Percentiles rank a stretch among this genome's conserved stretches.
Conservation (phyloP, 78 protist genomes). For the Planoprotostelium fungivorum region DNA sequence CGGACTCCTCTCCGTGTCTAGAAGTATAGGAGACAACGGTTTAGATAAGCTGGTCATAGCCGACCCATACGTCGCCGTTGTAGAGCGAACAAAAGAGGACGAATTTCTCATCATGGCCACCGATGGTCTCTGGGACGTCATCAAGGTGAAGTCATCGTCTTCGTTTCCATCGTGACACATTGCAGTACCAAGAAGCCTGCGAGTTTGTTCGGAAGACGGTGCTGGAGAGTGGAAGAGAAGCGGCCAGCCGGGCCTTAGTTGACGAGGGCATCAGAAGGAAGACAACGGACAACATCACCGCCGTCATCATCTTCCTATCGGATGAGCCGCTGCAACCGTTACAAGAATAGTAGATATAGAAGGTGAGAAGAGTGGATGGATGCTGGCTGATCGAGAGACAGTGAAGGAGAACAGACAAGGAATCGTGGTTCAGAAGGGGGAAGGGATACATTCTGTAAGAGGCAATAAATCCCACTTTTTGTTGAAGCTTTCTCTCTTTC, state of each 20-base stretch:
- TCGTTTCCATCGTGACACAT: neutral
- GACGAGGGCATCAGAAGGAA: constrained; percentile 49
- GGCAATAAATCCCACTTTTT: too few relatives aligned
- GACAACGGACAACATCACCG: constrained; percentile 42
- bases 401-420: too few relatives aligned
- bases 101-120: constrained; percentile 53
- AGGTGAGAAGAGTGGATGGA: too few relatives aligned
- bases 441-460: too few relatives aligned
- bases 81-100: neutral
- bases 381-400: too few relatives aligned
- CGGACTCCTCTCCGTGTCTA: constrained; percentile 34
- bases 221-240: neutral
- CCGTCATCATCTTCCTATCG: constrained; percentile 20
- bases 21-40: constrained; percentile 45
- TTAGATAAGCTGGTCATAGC: constrained; percentile 23
- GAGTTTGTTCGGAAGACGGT: neutral
- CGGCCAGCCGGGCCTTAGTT: neutral
- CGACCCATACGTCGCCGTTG: constrained; percentile 9
- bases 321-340: too few relatives aligned
- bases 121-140: constrained; percentile 70
- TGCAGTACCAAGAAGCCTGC: neutral
- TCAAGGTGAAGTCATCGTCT: neutral
- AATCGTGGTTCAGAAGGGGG: too few relatives aligned
- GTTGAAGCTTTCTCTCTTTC: too few relatives aligned
- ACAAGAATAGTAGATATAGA: too few relatives aligned